phyloP scores from a whole-genome alignment of 1,284 basidiomycete genomes.

The Porodaedalea pini region DNA sequence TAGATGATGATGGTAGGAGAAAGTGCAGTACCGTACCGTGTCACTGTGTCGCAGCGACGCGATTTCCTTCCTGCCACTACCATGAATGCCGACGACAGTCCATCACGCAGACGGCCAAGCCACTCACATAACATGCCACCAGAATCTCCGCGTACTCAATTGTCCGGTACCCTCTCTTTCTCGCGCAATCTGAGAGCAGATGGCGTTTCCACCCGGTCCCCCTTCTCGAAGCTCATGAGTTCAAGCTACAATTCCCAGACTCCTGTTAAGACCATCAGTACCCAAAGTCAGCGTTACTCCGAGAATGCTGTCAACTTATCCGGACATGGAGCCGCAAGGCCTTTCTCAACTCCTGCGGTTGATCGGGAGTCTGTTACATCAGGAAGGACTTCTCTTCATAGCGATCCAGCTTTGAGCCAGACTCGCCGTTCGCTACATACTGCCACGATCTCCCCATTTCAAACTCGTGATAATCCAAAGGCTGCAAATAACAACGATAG shows the following conservation, averaged over 20 bases:
- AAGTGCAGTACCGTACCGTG: neutral
- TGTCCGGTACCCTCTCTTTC: neutral
- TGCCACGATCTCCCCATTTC: too few relatives aligned
- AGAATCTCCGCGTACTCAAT: neutral
- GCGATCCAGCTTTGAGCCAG: neutral
- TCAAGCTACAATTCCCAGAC: neutral
- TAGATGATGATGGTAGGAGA: too few relatives aligned
- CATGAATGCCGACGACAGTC: neutral
- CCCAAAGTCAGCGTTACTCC: neutral
- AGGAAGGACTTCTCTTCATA: neutral
- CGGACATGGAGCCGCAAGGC: neutral
- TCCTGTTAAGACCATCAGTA: neutral
- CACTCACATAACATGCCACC: neutral
- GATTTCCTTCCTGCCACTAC: neutral
- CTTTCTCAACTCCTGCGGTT: neutral
- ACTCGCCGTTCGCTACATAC: neutral
- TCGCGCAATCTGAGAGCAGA: neutral
- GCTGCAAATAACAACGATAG: too few relatives aligned
- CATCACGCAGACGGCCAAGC: neutral
- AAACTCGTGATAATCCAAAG: too few relatives aligned
- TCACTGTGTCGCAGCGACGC: neutral
- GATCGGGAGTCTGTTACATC: too few relatives aligned
- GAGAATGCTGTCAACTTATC: too few relatives aligned
- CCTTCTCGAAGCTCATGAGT: constrained; percentile 8
- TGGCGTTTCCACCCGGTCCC: neutral